Base-by-base conservation (phyloP, 2,329 filamentous ascomycete genomes). In the Fusarium sp. region DNA sequence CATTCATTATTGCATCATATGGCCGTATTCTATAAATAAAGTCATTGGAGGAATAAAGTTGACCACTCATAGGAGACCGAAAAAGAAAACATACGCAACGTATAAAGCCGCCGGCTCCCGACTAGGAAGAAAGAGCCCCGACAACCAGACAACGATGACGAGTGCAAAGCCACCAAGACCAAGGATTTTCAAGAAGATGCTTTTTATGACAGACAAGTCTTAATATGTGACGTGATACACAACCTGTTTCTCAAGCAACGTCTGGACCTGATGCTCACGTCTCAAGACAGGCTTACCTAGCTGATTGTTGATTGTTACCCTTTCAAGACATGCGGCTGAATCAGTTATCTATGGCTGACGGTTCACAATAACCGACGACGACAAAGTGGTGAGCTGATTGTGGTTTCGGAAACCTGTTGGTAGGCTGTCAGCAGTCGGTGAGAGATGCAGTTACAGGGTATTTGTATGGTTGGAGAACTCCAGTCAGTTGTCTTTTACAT, bases 171-270 rank as follows among this genome's bases (percentile, higher is more conserved):
- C 58, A 56, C 57, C 42, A 44, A 23, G 40, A 23, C 30, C 32
- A 23, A 8, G 13, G 14, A 26, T 40, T 30, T 35, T n/a, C 26
- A 40, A 40, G 13, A 45, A 32, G 8, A n/a, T 15, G 41, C 11
- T 49, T 45, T 58, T 44, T 45, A 35, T 35, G 41, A 26, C 23
- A 53, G 42, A 32, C 38, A 30, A 48, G 37, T 35, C 35, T 33
- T 20, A 53, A 67, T 40, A 64, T 69, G 64, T 69, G 69, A 69
- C 55, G 69, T 71, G 69, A 61, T 66, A 56, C 45, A 44, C 54
- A 11, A 10, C n/a, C 30, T 53, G 69, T 71, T 72, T 42, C 69
- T 72, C 69, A 38, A 71, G 69, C 69, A 71, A 71, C 69, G 59
- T 30, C 27, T 49, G 56, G 35, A 45, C 40, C 38, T 52, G 27